Evolutionary conservation across 1,284 basidiomycete genomes (phyloP), one percentile per base, ranked within the genome.

Genomic region (Garcileccinum viscosum): DNA sequence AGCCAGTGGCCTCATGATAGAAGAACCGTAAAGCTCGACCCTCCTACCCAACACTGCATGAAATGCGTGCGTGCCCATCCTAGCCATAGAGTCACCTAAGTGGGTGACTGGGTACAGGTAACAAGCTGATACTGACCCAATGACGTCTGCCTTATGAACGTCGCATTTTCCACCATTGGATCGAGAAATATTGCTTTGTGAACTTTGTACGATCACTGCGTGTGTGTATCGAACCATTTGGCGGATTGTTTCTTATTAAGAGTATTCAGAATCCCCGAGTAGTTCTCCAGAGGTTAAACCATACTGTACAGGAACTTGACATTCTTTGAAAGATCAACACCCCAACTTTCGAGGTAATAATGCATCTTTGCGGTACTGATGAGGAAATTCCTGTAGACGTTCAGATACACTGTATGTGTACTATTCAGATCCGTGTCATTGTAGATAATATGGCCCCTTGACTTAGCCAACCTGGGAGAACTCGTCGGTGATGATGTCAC

Each of bases 341-440:
- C 83, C 89, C 88, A 91, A 60, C 86, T 85, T 59, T 85, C 84
- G 44, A 97, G 84, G 79, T 98, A 98, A 64, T 89, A 87, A 64
- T 94, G 90, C 85, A 96, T 93, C 82, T 96, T 98, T 85, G 97
- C 91, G 1, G 95, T 95, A 1, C 91, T 87, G 32, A 97, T 80
- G n/a, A 95, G 81, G 76, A 97, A 94, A 75, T 92, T 93, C 79
- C 96, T 91, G 78, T 96, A 96, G 12, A 98, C 84, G 78, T 98
- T 99, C 44, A 89, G 78, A 78, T 94, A 89, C 4, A 95, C 90
- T 0, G 87, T 87, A 40, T 84, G 74, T 33, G 81, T 73, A 3
- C 88, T 82, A 79, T 97, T 98, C 72, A 98, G 85, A 9, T 77
- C 76, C 3, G 88, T 87, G 79, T 99, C 97, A 63, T 87, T 90